Percentiles rank a stretch among this genome's conserved stretches.
phyloP scores from a whole-genome alignment of 2,329 filamentous ascomycete genomes.

The Colletotrichum musae region DNA sequence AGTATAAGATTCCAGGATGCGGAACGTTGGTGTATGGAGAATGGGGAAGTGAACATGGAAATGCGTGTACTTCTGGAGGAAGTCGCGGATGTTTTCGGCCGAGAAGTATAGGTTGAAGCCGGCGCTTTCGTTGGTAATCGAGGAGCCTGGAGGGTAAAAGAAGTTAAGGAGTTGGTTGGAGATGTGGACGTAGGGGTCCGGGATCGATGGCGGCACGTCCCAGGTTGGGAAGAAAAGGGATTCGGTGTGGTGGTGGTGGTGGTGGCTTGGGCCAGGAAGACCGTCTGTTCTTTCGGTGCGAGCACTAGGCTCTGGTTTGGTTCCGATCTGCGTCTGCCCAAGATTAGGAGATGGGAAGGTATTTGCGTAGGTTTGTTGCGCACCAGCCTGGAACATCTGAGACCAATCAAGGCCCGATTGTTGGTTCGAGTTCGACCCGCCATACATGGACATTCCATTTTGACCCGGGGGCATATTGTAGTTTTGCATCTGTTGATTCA shows the following conservation, averaged over 20 bases:
- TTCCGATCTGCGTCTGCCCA: constrained; percentile 78
- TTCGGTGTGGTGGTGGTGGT: constrained; percentile 54
- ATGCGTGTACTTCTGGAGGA: constrained; percentile 79
- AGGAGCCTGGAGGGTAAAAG: constrained; percentile 70
- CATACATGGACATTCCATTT: constrained; percentile 76
- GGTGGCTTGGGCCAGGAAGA: constrained; percentile 57
- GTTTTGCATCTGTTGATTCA: constrained; percentile 74
- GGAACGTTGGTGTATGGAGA: constrained; percentile 80
- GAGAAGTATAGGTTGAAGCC: constrained; percentile 74
- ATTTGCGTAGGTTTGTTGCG: constrained; percentile 75
- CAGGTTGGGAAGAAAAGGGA: constrained; percentile 65
- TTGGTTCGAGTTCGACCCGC: constrained; percentile 72
- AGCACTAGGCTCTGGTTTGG: constrained; percentile 76
- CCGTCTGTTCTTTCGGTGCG: constrained; percentile 65
- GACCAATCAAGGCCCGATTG: constrained; percentile 80
- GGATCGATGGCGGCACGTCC: constrained; percentile 62
- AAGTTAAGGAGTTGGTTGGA: constrained; percentile 71
- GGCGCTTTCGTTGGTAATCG: constrained; percentile 68
- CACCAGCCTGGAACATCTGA: constrained; percentile 83
- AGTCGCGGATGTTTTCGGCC: constrained; percentile 78
- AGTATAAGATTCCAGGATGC: constrained; percentile 75
- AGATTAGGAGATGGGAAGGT: constrained; percentile 73
- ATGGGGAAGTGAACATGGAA: constrained; percentile 82
- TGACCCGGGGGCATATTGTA: constrained; percentile 75
- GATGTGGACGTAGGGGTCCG: constrained; percentile 67